Base-by-base conservation (phyloP, 345 rosid genomes). In the Sisymbrium altissimum region DNA sequence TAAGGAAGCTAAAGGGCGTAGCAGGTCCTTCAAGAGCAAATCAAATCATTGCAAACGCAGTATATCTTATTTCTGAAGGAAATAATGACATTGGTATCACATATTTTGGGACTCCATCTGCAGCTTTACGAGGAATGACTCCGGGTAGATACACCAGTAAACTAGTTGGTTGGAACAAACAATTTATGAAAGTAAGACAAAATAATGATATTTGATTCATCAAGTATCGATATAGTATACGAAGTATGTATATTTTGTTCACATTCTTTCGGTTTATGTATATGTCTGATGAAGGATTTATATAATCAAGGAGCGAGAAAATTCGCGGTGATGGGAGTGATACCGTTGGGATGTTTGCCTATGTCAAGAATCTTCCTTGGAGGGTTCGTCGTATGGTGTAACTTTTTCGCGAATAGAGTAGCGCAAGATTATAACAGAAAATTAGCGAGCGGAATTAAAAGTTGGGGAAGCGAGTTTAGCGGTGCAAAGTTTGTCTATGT, bases 51-150 rank as follows among this genome's bases (percentile, higher is more conserved):
- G 36, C 65, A 41, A 83, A 82, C 2, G 79, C 83, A 54, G 19
- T 87, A 15, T 71, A 63, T 73, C 32, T 84, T 2, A 62, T 85
- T 30, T 81, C 83, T 14, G 60, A 81, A 18, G 87, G 92, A 49
- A 87, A 84, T 67, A 77, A 87, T 48, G 96, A 89, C 85, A 64
- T 89, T 21, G 92, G 85, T 19, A 75, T 79, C 68, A 78, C 81
- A n/a, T 89, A 62, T 66, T 86, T 81, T 53, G 8, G 11, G 0
- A 57, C 80, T 19, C 84, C 70, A 6, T 14, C 63, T 15, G 73
- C 89, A 52, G 4, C 14, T 13, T 0, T 39, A 0, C 83, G 80
- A 65, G 49, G 78, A 43, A 1, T 78, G 17, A 74, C 71, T 46
- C 53, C 78, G 0, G 4, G 15, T 27, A 53, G 77, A 11, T 88